Evolutionary conservation across 2,329 filamentous ascomycete species (phyloP).

Genomic region (Talaromyces atroroseus): DNA sequence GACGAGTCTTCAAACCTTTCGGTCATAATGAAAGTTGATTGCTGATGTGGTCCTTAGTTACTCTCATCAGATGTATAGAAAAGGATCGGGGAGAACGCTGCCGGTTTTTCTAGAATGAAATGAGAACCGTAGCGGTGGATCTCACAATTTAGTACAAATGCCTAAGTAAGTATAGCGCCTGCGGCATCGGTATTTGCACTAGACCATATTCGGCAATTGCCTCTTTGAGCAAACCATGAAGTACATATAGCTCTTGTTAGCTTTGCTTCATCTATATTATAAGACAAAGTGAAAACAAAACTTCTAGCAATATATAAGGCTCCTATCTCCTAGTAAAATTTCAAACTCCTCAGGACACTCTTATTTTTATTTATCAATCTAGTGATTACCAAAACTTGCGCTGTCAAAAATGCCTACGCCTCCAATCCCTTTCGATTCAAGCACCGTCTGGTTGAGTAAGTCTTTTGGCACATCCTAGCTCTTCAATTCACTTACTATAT

Average conservation of each 20-base stretch:
- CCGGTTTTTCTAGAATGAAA: not conserved
- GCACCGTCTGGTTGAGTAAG: not conserved
- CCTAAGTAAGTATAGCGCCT: not conserved
- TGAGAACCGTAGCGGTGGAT: no score
- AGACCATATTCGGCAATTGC: not conserved
- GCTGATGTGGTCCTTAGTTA: not conserved
- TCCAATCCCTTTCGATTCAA: not conserved
- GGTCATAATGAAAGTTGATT: not conserved
- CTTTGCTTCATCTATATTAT: not conserved
- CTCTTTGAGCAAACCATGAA: not conserved
- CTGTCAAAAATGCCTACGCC: not conserved
- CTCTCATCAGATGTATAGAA: not conserved
- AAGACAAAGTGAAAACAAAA: not conserved
- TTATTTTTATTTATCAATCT: not conserved
- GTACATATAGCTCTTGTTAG: not conserved
- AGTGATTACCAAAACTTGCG: not conserved
- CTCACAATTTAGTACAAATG: not conserved
- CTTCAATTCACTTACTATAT: not conserved
- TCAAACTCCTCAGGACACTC: not conserved
- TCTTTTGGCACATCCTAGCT: not conserved
- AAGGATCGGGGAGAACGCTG: not conserved
- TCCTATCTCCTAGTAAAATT: not conserved
- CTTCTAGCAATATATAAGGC: not conserved
- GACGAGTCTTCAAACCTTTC: conserved; percentile 1
- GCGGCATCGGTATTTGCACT: not conserved